These are phyloP conservation scores for Mycena amicta DNA, from an alignment of 768 basidiomycete genomes.

Conservation along the genomic window DNA sequence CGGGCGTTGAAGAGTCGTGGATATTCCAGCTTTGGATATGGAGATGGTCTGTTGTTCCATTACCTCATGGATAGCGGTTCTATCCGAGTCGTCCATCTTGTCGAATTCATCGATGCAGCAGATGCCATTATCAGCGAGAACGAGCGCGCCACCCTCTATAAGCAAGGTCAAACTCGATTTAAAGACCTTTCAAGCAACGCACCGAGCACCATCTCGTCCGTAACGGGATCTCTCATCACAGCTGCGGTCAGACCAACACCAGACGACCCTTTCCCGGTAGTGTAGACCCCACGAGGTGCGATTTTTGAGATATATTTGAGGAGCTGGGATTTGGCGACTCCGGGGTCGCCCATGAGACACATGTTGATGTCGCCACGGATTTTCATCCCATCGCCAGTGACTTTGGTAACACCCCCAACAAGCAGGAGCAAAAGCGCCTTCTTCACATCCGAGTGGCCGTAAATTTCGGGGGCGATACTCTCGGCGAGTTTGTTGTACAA, in stretches of 20 bases:
- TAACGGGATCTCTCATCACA: conserved; percentile 98
- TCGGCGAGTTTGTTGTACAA: conserved; percentile 87
- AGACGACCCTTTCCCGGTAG: conserved; percentile 97
- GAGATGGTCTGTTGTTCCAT: conserved; percentile 99
- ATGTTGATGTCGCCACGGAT: conserved; percentile 97
- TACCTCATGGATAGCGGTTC: conserved; percentile 99
- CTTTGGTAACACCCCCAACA: conserved; percentile 95
- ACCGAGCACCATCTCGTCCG: conserved; percentile 99
- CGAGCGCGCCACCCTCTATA: conserved; percentile 97
- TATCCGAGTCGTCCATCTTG: conserved; percentile 98
- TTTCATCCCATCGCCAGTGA: conserved; percentile 96
- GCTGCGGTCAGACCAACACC: conserved; percentile 99
- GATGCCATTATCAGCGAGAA: conserved; percentile 98
- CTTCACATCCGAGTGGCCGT: conserved; percentile 96
- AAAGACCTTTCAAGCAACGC: conserved; percentile 32
- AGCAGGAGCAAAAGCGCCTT: conserved; percentile 91
- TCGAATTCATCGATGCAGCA: conserved; percentile 99
- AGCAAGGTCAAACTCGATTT: conserved; percentile 4
- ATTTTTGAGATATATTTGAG: conserved; percentile 99
- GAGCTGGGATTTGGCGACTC: conserved; percentile 97
- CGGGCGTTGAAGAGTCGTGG: conserved; percentile 97
- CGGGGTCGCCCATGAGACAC: conserved; percentile 99
- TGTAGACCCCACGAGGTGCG: conserved; percentile 96
- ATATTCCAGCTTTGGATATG: conserved; percentile 98
- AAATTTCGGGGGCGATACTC: conserved; percentile 98